Percentiles rank a stretch among this genome's conserved stretches.
Evolutionary conservation across 2,329 filamentous ascomycete genomes (phyloP).

Genomic region (Xylaria sp.): DNA sequence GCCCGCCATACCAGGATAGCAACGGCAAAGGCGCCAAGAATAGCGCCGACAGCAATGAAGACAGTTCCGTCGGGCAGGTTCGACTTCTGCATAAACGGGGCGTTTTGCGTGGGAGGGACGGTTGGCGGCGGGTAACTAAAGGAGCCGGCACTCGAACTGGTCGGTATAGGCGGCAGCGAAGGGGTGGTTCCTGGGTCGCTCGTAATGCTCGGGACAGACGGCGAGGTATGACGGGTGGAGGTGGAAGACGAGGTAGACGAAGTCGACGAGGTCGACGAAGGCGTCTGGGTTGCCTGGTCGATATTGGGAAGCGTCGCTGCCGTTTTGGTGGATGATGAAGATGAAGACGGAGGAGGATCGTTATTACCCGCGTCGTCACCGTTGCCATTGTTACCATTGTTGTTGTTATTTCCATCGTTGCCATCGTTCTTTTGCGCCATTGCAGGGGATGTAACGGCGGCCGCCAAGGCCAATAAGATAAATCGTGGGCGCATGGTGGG

Average conservation of each 20-base stretch:
- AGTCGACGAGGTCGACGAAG: constrained; percentile 15
- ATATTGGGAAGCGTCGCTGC: constrained; percentile 14
- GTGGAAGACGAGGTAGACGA: constrained; percentile 12
- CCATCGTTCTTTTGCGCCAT: constrained; percentile 22
- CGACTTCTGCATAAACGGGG: constrained; percentile 88
- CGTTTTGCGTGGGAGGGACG: constrained; percentile 76
- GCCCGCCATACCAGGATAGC: constrained; percentile 84
- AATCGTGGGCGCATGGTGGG: constrained; percentile 27
- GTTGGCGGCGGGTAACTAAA: constrained; percentile 64
- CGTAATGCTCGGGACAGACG: constrained; percentile 15
- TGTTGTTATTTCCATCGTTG: neutral
- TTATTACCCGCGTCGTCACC: neutral
- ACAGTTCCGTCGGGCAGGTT: constrained; percentile 85
- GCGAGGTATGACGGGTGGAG: constrained; percentile 2
- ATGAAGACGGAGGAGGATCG: no score
- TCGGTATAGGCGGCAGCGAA: constrained; percentile 44
- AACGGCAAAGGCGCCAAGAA: constrained; percentile 75
- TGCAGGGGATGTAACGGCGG: constrained; percentile 23
- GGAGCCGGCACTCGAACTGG: constrained; percentile 37
- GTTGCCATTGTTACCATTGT: no score
- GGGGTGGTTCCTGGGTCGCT: constrained; percentile 6
- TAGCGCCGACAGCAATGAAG: constrained; percentile 89
- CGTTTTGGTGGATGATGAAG: constrained; percentile 5
- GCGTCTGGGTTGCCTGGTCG: constrained; percentile 15
- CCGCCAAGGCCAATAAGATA: constrained; percentile 23